These are phyloP conservation scores for Elaeagnus macrophylla DNA, from an alignment of 306 rosid species.

Conservation along the genomic window DNA sequence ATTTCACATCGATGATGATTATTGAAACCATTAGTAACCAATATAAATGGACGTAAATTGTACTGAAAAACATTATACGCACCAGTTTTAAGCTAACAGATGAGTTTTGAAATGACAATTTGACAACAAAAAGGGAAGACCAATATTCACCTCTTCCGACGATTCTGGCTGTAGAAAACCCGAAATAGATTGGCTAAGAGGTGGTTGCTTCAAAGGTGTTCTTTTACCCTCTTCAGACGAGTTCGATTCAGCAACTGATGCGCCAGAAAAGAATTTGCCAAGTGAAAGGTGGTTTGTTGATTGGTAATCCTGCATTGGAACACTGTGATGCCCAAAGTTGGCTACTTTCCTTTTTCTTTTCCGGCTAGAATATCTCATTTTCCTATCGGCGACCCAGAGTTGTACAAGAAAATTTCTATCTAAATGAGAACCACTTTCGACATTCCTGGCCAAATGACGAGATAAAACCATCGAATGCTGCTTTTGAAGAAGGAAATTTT, in stretches of 20 bases:
- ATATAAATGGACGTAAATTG: too few species aligned
- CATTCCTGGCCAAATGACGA: conserved; percentile 38
- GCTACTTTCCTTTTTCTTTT: conserved; percentile 18
- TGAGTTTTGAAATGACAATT: neutral
- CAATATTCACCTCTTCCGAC: conserved; percentile 50
- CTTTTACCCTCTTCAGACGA: conserved; percentile 2
- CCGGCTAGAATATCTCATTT: conserved; percentile 16
- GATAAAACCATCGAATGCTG: conserved; percentile 1
- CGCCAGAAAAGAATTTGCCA: conserved; percentile 26
- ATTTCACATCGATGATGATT: too few species aligned
- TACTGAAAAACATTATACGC: neutral
- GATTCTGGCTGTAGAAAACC: conserved; percentile 41
- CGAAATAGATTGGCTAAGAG: conserved; percentile 56
- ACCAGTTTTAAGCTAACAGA: neutral
- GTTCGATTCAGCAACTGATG: conserved; percentile 27
- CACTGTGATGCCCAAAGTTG: conserved; percentile 14
- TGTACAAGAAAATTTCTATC: conserved; percentile 48
- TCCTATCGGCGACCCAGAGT: conserved; percentile 59
- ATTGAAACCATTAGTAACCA: too few species aligned
- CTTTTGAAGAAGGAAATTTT: conserved; percentile 11
- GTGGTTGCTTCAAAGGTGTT: conserved; percentile 44
- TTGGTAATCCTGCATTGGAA: conserved; percentile 3
- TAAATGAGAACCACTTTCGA: conserved; percentile 19
- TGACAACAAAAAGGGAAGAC: neutral
- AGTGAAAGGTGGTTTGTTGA: conserved; percentile 4